Evolutionary conservation across 1,284 basidiomycete species (phyloP).

Genomic region (Gymnopus androsaceus): DNA sequence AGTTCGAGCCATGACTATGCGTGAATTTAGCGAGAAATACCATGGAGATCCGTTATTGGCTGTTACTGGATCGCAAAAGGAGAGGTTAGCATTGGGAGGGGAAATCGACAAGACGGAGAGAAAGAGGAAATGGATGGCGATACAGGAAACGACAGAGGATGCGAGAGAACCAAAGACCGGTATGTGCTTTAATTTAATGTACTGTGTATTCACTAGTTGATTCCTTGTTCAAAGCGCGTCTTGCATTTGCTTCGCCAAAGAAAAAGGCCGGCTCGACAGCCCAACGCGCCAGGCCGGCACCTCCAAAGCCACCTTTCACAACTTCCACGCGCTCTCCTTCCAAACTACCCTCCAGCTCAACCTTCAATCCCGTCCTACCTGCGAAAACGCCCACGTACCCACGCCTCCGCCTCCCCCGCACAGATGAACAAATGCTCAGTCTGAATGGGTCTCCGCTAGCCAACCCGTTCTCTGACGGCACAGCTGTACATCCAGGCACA

Average conservation of each 20-base stretch:
- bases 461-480: slow-evolving; percentile 54
- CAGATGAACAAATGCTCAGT: slow-evolving; percentile 73
- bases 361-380: slow-evolving; percentile 67
- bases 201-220: not conserved
- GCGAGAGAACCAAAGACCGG: slow-evolving; percentile 60
- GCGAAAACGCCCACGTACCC: slow-evolving; percentile 66
- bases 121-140: slow-evolving; percentile 74
- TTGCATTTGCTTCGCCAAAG: slow-evolving; percentile 50
- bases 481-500: not conserved
- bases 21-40: slow-evolving; percentile 76
- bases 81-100: slow-evolving; percentile 49
- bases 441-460: slow-evolving; percentile 76
- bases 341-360: slow-evolving; percentile 56
- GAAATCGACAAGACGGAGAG: slow-evolving; percentile 67
- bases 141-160: slow-evolving; percentile 50
- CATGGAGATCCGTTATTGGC: slow-evolving; percentile 71
- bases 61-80: slow-evolving; percentile 63
- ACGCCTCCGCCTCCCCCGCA: slow-evolving; percentile 53
- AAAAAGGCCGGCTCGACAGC: slow-evolving; percentile 52
- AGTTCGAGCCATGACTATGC: slow-evolving; percentile 69
- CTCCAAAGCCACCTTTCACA: slow-evolving; percentile 45
- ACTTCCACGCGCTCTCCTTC: slow-evolving; percentile 47
- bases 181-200: slow-evolving; percentile 36
- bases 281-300: slow-evolving; percentile 50
- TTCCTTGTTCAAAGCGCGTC: slow-evolving; percentile 46